Conservation (phyloP, 345 rosid species). For the Boechera stricta region DNA sequence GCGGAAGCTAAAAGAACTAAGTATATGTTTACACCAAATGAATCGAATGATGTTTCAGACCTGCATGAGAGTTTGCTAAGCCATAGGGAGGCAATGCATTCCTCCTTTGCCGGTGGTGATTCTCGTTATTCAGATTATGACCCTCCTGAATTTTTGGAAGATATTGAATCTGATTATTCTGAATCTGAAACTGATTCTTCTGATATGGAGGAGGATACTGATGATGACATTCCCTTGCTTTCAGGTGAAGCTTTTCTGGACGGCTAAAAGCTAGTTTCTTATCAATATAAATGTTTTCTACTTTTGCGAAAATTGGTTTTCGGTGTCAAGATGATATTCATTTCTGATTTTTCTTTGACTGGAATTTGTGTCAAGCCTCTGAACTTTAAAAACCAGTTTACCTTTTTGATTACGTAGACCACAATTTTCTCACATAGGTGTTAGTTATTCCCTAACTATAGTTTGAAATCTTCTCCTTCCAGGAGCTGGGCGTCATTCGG, state of each 20-base stretch:
- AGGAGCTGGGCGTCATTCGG: slow-evolving; percentile 44
- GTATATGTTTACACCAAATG: slow-evolving; percentile 57
- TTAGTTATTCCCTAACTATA: slow-evolving; percentile 28
- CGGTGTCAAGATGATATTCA: not conserved
- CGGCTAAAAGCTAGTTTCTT: slow-evolving; percentile 27
- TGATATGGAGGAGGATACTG: slow-evolving; percentile 82
- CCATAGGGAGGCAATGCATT: slow-evolving; percentile 53
- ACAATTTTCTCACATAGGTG: not conserved
- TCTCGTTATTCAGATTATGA: slow-evolving; percentile 55
- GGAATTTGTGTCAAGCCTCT: slow-evolving; percentile 9
- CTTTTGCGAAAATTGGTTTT: slow-evolving; percentile 11
- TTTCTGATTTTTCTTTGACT: slow-evolving; percentile 21
- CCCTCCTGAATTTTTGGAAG: slow-evolving; percentile 63
- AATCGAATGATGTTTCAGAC: slow-evolving; percentile 56
- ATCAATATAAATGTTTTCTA: slow-evolving; percentile 16
- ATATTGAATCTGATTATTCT: slow-evolving; percentile 60
- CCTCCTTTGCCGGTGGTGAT: slow-evolving; percentile 52
- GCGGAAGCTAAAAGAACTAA: slow-evolving; percentile 70
- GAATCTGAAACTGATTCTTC: slow-evolving; percentile 80
- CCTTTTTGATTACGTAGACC: slow-evolving; percentile 9
- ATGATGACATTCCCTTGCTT: slow-evolving; percentile 62
- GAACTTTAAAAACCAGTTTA: not conserved
- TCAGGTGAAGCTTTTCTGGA: slow-evolving; percentile 60
- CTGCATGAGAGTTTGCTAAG: slow-evolving; percentile 57
- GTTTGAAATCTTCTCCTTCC: slow-evolving; percentile 33